Base-by-base conservation (phyloP, 768 basidiomycete species). In the Leccinum disarticulatum region DNA sequence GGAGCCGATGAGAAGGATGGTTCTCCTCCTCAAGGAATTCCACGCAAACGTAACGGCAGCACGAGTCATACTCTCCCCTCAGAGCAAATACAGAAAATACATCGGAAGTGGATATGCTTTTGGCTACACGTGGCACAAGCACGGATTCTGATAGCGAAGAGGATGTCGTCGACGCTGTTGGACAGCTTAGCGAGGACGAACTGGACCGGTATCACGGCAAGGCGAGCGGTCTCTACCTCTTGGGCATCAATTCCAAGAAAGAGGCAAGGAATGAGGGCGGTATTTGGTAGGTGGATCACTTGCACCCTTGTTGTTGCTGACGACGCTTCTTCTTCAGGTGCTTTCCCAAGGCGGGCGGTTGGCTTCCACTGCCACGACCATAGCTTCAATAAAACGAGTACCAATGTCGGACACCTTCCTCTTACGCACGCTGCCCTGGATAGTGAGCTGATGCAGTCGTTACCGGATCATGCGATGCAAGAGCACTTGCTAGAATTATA, bases 191-290 rank as follows among this genome's bases (percentile, higher is more conserved):
- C 66, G 93, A 95, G 76, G 90, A 94, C 56, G 82, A 85, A 57
- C 86, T 95, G 70, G 85, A 95, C 13, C 78, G 93, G 38, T 95
- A 88, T 72, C 93, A 95, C 67, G 92, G 93, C 28, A 91, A 91
- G 72, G 88, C 83, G 4, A 91, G 89, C 59, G 91, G 92, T 2
- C 73, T 94, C 62, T 86, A 94, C 71, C 77, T 94, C 58, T 73
- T 93, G 51, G 85, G 84, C 15, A 76, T 76, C 64, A 82, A 83
- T 60, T 83, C 85, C 53, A 79, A 86, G 48, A 70, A 79, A 55
- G 88, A 90, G 68, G 78, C 80, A 43, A 78, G 88, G 66, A 89
- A 87, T 64, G 87, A 88, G 64, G 88, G 86, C 19, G 91, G 89
- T 0, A 87, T 90, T 56, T 91, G 90, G 88, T 84, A 57, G 58